phyloP scores from a whole-genome alignment of 2,329 filamentous ascomycete species.

The Pseudopithomyces maydicus region DNA sequence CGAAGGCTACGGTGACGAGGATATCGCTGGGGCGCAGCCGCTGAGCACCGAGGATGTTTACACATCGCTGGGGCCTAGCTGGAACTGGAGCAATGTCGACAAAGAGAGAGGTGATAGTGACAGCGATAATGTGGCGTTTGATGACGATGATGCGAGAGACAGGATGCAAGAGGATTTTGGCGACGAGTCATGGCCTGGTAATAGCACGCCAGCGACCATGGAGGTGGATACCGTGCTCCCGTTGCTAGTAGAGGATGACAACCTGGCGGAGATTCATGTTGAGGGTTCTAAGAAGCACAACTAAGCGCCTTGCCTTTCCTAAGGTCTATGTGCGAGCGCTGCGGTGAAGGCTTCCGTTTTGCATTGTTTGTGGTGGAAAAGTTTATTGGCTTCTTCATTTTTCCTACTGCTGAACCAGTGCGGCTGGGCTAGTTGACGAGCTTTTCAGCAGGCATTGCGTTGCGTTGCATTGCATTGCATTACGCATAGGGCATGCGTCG shows the following conservation, averaged over 20 bases:
- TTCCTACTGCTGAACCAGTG: background rate
- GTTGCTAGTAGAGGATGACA: conserved; percentile 21
- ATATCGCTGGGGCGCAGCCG: conserved; percentile 17
- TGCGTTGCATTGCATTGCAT: background rate
- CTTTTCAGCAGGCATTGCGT: background rate
- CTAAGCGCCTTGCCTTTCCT: background rate
- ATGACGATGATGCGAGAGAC: conserved; percentile 21
- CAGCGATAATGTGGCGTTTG: conserved; percentile 27
- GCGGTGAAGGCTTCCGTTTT: background rate
- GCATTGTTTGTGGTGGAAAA: background rate
- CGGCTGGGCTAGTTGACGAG: background rate
- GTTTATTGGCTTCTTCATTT: background rate
- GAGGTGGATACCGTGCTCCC: conserved; percentile 12
- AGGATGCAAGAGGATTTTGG: conserved; percentile 39
- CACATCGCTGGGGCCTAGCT: conserved; percentile 18
- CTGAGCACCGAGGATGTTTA: conserved; percentile 13
- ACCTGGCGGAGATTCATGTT: conserved; percentile 29
- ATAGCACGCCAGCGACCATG: conserved; percentile 24
- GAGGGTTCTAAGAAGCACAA: background rate
- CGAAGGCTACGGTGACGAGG: conserved; percentile 31
- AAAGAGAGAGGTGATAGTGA: conserved; percentile 25
- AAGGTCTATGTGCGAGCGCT: background rate
- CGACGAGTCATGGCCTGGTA: conserved; percentile 26
- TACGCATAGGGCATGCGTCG: background rate
- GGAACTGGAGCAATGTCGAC: conserved; percentile 26